These are phyloP conservation scores for Choiromyces venosus DNA, from an alignment of 495 filamentous ascomycete genomes.

Conservation along the genomic window DNA sequence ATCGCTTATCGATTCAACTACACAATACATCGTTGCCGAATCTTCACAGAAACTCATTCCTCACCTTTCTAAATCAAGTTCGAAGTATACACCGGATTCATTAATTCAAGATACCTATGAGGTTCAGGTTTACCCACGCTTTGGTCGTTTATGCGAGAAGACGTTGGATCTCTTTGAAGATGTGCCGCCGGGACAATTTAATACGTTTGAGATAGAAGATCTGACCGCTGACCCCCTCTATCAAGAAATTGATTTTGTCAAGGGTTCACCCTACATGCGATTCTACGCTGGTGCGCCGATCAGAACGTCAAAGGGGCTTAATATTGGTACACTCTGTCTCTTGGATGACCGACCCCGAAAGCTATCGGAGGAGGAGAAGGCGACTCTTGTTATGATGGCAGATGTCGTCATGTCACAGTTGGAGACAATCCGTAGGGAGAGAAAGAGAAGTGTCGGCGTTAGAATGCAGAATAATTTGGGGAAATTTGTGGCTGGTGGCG, in stretches of 20 bases:
- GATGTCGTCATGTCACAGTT: conserved; percentile 58
- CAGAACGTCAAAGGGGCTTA: conserved; percentile 58
- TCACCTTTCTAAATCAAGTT: conserved; percentile 34
- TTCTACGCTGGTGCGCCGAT: conserved; percentile 63
- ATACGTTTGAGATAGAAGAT: conserved; percentile 47
- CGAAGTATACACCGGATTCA: conserved; percentile 39
- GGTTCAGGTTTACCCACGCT: conserved; percentile 45
- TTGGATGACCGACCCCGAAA: conserved; percentile 52
- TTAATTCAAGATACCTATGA: conserved; percentile 36
- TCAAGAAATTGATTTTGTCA: conserved; percentile 45
- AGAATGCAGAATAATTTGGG: conserved; percentile 16
- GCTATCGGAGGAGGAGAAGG: conserved; percentile 41
- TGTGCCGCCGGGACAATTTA: conserved; percentile 42
- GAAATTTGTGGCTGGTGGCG: conserved; percentile 18
- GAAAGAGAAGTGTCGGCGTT: conserved; percentile 1
- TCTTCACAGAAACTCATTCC: conserved; percentile 51
- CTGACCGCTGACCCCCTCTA: conserved; percentile 49
- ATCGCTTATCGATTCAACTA: conserved; percentile 55
- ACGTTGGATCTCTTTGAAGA: conserved; percentile 37
- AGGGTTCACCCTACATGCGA: conserved; percentile 44
- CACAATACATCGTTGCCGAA: conserved; percentile 57
- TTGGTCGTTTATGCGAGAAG: conserved; percentile 48
- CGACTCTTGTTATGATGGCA: conserved; percentile 49
- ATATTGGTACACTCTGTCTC: conserved; percentile 62
- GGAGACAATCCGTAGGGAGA: conserved; percentile 39